phyloP scores from a whole-genome alignment of 2,329 filamentous ascomycete species.

The Aspergillus hiratsukae region DNA sequence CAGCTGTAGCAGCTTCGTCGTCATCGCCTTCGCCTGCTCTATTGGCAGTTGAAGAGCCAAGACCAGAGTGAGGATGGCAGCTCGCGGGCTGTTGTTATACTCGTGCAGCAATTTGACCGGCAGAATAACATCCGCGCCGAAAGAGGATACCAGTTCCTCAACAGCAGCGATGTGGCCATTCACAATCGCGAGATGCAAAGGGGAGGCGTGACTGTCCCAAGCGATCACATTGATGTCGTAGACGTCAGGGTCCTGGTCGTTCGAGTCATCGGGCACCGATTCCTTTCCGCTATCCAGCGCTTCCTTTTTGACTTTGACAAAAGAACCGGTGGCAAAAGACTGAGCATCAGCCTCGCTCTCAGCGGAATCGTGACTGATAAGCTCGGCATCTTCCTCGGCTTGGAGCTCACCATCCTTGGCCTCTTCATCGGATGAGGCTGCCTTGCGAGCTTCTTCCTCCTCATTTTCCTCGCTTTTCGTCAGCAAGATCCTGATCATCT shows the following conservation, averaged over 20 bases:
- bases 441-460: slow-evolving; percentile 47
- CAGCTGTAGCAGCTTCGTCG: slow-evolving; percentile 59
- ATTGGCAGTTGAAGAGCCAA: slow-evolving; percentile 62
- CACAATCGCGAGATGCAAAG: slow-evolving; percentile 74
- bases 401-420: slow-evolving; percentile 18
- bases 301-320: slow-evolving; percentile 56
- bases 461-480: slow-evolving; percentile 66
- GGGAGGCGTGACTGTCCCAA: slow-evolving; percentile 71
- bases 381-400: slow-evolving; percentile 28
- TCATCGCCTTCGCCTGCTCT: slow-evolving; percentile 62
- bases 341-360: slow-evolving; percentile 16
- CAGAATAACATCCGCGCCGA: slow-evolving; percentile 71
- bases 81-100: slow-evolving; percentile 45
- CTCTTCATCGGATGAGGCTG: slow-evolving; percentile 3
- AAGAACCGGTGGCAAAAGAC: slow-evolving; percentile 62
- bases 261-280: slow-evolving; percentile 49
- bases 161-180: slow-evolving; percentile 67
- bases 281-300: slow-evolving; percentile 35
- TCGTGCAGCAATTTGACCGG: slow-evolving; percentile 62
- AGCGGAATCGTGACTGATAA: slow-evolving; percentile 35
- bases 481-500: slow-evolving; percentile 69
- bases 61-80: slow-evolving; percentile 64
- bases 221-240: slow-evolving; percentile 74
- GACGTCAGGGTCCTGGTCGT: slow-evolving; percentile 68
- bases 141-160: slow-evolving; percentile 63